phyloP scores from a whole-genome alignment of 2,329 filamentous ascomycete genomes.

The Claviceps maximensis region DNA sequence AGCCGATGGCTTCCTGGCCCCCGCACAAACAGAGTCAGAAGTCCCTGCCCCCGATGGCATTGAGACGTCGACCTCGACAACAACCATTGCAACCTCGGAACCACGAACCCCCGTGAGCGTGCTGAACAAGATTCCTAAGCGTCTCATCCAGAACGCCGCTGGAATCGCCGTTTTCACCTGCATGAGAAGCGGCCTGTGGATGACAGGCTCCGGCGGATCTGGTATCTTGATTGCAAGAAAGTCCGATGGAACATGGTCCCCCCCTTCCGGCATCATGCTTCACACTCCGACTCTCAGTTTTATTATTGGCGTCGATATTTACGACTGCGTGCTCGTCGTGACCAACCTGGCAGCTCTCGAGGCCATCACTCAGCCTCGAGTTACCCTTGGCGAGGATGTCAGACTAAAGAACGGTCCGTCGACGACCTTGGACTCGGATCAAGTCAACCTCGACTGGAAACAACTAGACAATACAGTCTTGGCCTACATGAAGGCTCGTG shows the following conservation, averaged over 20 bases:
- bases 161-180: constrained; percentile 90
- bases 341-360: constrained; percentile 77
- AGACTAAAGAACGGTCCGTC: constrained; percentile 66
- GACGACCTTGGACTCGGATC: constrained; percentile 37
- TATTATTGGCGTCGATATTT: constrained; percentile 83
- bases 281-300: constrained; percentile 86
- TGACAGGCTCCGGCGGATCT: constrained; percentile 81
- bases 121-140: constrained; percentile 69
- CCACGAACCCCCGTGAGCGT: constrained; percentile 41
- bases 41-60: constrained; percentile 5
- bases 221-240: constrained; percentile 75
- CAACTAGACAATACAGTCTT: constrained; percentile 42
- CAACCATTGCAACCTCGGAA: neutral
- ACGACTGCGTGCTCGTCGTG: constrained; percentile 88
- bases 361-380: constrained; percentile 64
- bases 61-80: constrained; percentile 16
- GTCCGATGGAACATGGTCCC: constrained; percentile 80
- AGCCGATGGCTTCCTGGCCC: constrained; percentile 45
- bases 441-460: constrained; percentile 37
- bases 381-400: constrained; percentile 72
- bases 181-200: constrained; percentile 85
- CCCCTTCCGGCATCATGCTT: constrained; percentile 78
- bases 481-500: constrained; percentile 45
- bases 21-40: constrained; percentile 18
- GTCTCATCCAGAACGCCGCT: constrained; percentile 78